Evolutionary conservation across 768 basidiomycete genomes (phyloP), one percentile per base, ranked within the genome.

Genomic region (Boletellus emodensis): DNA sequence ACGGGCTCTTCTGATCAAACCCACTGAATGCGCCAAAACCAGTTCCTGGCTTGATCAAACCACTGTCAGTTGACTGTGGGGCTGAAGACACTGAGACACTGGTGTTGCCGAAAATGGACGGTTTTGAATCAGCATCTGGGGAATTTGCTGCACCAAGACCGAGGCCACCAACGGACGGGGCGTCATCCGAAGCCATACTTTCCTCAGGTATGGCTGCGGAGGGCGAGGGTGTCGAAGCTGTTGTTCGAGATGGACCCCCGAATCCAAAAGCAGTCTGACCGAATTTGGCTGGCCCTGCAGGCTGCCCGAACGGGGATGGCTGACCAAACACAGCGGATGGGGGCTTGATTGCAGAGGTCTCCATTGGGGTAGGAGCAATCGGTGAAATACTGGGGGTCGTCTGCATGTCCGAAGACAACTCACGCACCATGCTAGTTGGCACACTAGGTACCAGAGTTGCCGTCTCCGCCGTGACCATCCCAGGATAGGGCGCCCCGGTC

Each of bases 401-500:
- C 45, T 59, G 59, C 68, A 68, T 68, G 34, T 68, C 68, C 13
- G 64, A 55, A 28, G 66, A 68, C 11, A 50, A 36, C 49, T 63
- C 63, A 49, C 67, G 66, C 24, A 56, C 57, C 18, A 67, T 63
- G 24, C 52, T 51, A 46, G 57, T 40, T 20, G 44, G 48, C 28
- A 44, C 35, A 18, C n/a, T 48, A 7, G 51, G 38, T 6, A 17
- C 26, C 46, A 55, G 22, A 14, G 33, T 46, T 28, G 57, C 47
- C n/a, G 51, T 55, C 34, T 55, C 34, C 20, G 40, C 28, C 9
- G 66, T 59, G 6, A 75, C 61, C 75, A 89, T 80, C 26, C 80
- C 80, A 37, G 74, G 69, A 60, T 89, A 90, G 8, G 76, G 70
- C 15, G 57, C 65, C 1, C 72, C 75, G 37, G 75, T 77, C 8